Evolutionary conservation across 2,329 filamentous ascomycete genomes (phyloP), one percentile per base, ranked within the genome.

Genomic region (Ophiosphaerella korrae): DNA sequence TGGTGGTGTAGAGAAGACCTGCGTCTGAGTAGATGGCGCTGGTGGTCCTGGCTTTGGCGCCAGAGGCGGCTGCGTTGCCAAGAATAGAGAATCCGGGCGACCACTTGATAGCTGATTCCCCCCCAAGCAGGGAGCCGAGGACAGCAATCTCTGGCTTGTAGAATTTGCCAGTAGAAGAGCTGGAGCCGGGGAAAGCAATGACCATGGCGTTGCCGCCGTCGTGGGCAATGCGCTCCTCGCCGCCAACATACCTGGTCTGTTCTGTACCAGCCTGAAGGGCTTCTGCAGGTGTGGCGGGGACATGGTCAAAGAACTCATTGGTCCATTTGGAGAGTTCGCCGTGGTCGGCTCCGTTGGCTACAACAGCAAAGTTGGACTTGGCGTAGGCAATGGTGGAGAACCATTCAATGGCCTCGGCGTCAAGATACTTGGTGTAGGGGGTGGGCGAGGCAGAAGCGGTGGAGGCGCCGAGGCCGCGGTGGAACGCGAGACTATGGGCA

Each of bases 61-160:
- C 85, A 33, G 87, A 81, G 67, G 85, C 80, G 39, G 83, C 81
- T 50, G 86, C 83, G 82, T 96, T 92, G 71, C 89, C 84, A 53
- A 99, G 85, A 55, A 97, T 83, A 52, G 90, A 93, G 83, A 96
- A 97, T 66, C 94, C 94, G 57, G 90, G 80, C 45, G 90, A 88
- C 93, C 93, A 99, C 82, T 97, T 99, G 82, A 97, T 92, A 76
- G 81, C 88, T 47, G 92, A 89, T 77, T 95, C 80, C 55, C 93
- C 94, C 71, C 94, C 94, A 45, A 99, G 88, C 16, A 99, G 87
- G 58, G 92, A 86, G 50, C 89, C 86, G 49, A 99, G 87, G 57
- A 99, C 92, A 57, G 88, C 84, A 58, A 91, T 84, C 78, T 97
- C 92, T 48, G 94, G 90, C 82, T 96, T 96, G 82, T 90, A 91